Evolutionary conservation across 176 grass and related monocot species (phyloP).

Genomic region (Triticum dicoccoides): DNA sequence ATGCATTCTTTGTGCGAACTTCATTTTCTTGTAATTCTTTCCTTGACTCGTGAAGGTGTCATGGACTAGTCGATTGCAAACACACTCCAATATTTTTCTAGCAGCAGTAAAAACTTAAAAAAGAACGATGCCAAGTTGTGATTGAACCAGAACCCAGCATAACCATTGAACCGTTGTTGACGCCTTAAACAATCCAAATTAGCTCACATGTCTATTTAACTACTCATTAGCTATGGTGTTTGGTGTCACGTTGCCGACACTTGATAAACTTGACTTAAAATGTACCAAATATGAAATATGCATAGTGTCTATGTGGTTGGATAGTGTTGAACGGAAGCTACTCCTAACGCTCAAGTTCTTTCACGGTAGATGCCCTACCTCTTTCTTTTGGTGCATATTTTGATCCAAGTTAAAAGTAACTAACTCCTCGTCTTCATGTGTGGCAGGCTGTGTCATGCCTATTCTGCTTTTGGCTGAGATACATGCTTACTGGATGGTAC

Average conservation of each 20-base stretch:
- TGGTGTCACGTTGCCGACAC: background rate
- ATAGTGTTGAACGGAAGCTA: background rate
- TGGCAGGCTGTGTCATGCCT: slow-evolving; percentile 78
- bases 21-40: background rate
- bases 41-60: background rate
- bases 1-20: background rate
- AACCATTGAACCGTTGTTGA: background rate
- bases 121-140: background rate
- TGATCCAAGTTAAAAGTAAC: background rate
- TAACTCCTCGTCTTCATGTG: slow-evolving; percentile 21
- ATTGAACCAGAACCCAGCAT: background rate
- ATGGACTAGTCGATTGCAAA: slow-evolving; percentile 23
- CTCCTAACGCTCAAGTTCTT: background rate
- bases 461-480: slow-evolving; percentile 89
- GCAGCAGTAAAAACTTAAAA: background rate
- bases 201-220: background rate
- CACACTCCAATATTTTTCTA: background rate
- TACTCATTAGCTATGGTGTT: background rate
- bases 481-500: slow-evolving; percentile 95
- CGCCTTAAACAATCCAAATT: background rate
- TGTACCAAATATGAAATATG: slow-evolving; percentile 5
- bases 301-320: background rate
- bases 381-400: background rate
- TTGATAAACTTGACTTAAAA: background rate
- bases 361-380: background rate